Evolutionary conservation across 768 basidiomycete genomes (phyloP).

Genomic region (Termitomyces sp.): DNA sequence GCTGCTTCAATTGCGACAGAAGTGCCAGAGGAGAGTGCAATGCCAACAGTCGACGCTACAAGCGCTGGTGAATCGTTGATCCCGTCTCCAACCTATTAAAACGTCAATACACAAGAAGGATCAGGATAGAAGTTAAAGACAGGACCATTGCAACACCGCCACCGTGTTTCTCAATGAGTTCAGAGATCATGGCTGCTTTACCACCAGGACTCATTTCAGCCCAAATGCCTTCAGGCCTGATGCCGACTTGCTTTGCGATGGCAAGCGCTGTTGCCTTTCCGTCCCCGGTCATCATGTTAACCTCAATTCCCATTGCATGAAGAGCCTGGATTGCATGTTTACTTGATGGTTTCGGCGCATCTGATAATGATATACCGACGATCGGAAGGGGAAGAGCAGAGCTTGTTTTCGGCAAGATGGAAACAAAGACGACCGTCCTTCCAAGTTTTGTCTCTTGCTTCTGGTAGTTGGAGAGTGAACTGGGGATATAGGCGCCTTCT

Average conservation of each 20-base stretch:
- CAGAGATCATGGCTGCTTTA: slow-evolving; percentile 80
- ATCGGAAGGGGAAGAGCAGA: slow-evolving; percentile 49
- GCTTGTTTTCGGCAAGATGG: slow-evolving; percentile 40
- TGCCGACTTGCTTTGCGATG: slow-evolving; percentile 87
- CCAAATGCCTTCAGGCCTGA: slow-evolving; percentile 77
- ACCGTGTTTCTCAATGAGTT: slow-evolving; percentile 66
- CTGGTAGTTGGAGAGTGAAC: slow-evolving; percentile 59
- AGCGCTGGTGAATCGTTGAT: slow-evolving; percentile 99
- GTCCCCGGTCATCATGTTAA: slow-evolving; percentile 94
- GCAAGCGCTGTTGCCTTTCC: slow-evolving; percentile 80
- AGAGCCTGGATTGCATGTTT: slow-evolving; percentile 76
- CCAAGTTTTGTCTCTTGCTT: slow-evolving; percentile 63
- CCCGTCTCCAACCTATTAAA: slow-evolving; percentile 85
- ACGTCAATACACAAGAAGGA: slow-evolving; percentile 1
- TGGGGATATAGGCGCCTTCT: slow-evolving; percentile 47
- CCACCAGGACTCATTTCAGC: slow-evolving; percentile 94
- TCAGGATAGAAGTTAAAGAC: slow-evolving; percentile 5
- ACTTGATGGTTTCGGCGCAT: slow-evolving; percentile 83
- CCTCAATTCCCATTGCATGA: slow-evolving; percentile 85
- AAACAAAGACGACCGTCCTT: slow-evolving; percentile 84
- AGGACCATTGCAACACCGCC: slow-evolving; percentile 87
- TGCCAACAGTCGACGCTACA: slow-evolving; percentile 92
- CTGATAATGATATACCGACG: slow-evolving; percentile 80
- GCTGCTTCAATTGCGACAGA: slow-evolving; percentile 98
- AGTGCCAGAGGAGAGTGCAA: slow-evolving; percentile 93